Evolutionary conservation across 1,139 yeast genomes (phyloP), one percentile per base, ranked within the genome.

Genomic region (Saccharomyces hybrid): DNA sequence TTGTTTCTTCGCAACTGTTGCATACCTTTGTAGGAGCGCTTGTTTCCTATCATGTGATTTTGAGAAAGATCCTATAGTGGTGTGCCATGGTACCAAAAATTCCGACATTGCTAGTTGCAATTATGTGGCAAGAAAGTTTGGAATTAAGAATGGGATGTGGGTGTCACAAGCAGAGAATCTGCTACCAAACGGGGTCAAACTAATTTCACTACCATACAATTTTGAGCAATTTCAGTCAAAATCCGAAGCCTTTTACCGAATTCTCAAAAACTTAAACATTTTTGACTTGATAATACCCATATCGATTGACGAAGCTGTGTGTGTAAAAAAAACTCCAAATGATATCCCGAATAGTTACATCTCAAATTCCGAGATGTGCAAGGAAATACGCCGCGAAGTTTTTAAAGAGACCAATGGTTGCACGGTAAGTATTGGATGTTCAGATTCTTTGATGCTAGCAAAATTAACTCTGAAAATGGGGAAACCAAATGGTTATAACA

Each of bases 111-210:
- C 98, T 0, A 87, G 96, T 59, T 90, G 97, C 66, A 93, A 91
- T 67, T 93, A 93, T 67, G 83, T 78, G 8, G 97, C 97, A 0
- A 76, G 98, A 34, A 68, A 73, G 38, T 75, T 59, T 59, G 97
- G 98, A 0, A 82, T 93, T 2, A 75, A 68, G 49, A 91, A 93
- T 68, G 97, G 98, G 0, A 87, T 86, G 95, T 91, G 97, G 97
- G 78, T 88, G 1, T 73, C 80, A 0, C 65, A 73, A 5, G 98
- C 97, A 0, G 75, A 71, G 57, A 67, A 71, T 48, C 58, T 80
- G 46, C 88, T 97, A 63, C 95, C 96, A 0, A 26, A 47, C 0
- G 61, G 53, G 9, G 55, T 57, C 7, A 73, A 78, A 2, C 68
- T 91, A 42, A 70, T 79, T 1, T 73, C 80, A 16, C 64, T 90